Evolutionary conservation across 1,139 yeast genomes (phyloP).

Genomic region (Candida neerlandica): DNA sequence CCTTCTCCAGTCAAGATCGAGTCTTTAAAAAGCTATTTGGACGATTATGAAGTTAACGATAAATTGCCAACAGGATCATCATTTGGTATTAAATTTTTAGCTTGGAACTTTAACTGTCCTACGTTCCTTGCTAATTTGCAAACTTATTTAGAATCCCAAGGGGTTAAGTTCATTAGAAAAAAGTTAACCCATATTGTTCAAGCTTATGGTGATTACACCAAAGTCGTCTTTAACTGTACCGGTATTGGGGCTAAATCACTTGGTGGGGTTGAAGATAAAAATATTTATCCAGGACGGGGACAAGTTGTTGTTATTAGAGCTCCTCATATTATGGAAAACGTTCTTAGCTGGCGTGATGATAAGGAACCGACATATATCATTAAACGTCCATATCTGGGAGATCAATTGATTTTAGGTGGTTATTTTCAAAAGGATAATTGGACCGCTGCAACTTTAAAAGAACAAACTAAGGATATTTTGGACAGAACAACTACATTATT

Average conservation of each 20-base stretch:
- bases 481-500: slow-evolving; percentile 53
- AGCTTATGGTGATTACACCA: slow-evolving; percentile 45
- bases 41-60: slow-evolving; percentile 38
- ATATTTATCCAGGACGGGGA: slow-evolving; percentile 66
- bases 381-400: slow-evolving; percentile 65
- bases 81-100: slow-evolving; percentile 55
- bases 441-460: slow-evolving; percentile 55
- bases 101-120: slow-evolving; percentile 75
- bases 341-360: slow-evolving; percentile 52
- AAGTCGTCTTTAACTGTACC: slow-evolving; percentile 65
- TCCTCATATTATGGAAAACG: slow-evolving; percentile 54
- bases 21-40: slow-evolving; percentile 48
- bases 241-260: slow-evolving; percentile 64
- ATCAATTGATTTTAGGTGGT: slow-evolving; percentile 70
- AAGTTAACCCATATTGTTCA: slow-evolving; percentile 55
- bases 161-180: slow-evolving; percentile 51
- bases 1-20: slow-evolving; percentile 47
- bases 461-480: slow-evolving; percentile 60
- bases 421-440: slow-evolving; percentile 60
- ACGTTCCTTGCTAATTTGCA: slow-evolving; percentile 50
- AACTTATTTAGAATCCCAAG: slow-evolving; percentile 40
- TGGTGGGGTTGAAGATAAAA: slow-evolving; percentile 57
- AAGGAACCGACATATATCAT: slow-evolving; percentile 63
- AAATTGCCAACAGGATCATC: slow-evolving; percentile 48
- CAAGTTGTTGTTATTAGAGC: slow-evolving; percentile 67